phyloP scores from a whole-genome alignment of 768 basidiomycete species.

The Tephrocybe sp. region DNA sequence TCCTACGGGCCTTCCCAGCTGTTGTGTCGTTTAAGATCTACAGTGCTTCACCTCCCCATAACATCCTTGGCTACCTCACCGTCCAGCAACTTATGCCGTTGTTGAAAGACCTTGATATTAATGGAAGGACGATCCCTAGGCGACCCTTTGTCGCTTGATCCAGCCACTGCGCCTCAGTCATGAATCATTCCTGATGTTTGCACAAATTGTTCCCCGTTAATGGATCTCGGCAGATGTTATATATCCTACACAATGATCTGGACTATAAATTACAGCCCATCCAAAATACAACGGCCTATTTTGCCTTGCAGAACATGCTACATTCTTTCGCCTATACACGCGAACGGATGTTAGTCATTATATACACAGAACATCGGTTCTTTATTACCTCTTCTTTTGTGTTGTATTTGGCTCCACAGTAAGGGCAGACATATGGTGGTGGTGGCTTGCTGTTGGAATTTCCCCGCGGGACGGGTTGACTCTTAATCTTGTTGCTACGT shows the following conservation, averaged over 20 bases:
- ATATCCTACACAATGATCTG: no score
- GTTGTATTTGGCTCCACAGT: not conserved
- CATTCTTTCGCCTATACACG: not conserved
- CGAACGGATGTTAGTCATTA: not conserved
- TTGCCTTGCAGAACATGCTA: constrained; percentile 1
- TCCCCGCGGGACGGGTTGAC: not conserved
- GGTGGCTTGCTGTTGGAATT: not conserved
- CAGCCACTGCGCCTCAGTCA: no score
- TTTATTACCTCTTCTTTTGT: not conserved
- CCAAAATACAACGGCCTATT: not conserved
- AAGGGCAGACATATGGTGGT: constrained; percentile 2
- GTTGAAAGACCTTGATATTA: no score
- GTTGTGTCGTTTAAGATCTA: not conserved
- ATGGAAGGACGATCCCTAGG: no score
- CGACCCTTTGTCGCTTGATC: no score
- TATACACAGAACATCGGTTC: not conserved
- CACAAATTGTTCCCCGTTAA: no score
- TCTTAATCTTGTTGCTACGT: not conserved
- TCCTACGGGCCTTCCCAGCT: constrained; percentile 4
- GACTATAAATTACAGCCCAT: not conserved
- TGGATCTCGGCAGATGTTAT: no score
- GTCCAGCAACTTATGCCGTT: not conserved
- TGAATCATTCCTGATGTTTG: no score
- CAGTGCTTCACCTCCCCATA: not conserved
- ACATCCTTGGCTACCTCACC: not conserved